A percentile compares a stretch with the other conserved stretches of the same genome.
Conservation (phyloP, 805 yeast species). For the Naumovozyma baii region DNA sequence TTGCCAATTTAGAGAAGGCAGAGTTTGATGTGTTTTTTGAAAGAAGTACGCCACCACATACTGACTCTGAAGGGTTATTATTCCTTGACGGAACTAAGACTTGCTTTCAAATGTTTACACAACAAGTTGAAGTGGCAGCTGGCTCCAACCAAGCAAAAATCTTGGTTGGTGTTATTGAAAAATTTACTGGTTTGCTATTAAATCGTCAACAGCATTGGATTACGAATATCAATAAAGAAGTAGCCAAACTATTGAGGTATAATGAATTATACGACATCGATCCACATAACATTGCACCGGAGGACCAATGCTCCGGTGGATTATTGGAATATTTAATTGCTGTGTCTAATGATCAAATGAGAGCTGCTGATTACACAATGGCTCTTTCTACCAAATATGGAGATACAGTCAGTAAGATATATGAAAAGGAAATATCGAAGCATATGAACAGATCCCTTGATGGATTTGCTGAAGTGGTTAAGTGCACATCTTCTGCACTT, state of each 20-base stretch:
- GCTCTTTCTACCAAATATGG: conserved; percentile 58
- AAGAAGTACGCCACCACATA: conserved; percentile 66
- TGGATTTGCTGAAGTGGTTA: conserved; percentile 68
- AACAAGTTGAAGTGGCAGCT: conserved; percentile 81
- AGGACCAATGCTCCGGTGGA: conserved; percentile 55
- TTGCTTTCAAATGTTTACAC: conserved; percentile 75
- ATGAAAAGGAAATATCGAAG: conserved; percentile 48
- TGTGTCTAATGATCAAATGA: conserved; percentile 73
- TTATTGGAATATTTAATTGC: conserved; percentile 73
- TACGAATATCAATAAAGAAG: conserved; percentile 44
- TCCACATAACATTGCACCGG: conserved; percentile 31
- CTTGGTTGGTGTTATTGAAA: conserved; percentile 65
- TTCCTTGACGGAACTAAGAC: conserved; percentile 72
- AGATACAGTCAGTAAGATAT: conserved; percentile 55
- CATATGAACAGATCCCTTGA: conserved; percentile 59
- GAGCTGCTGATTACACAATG: conserved; percentile 59
- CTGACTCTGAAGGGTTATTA: conserved; percentile 51
- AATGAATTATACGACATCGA: conserved; percentile 26
- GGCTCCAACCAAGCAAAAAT: conserved; percentile 76
- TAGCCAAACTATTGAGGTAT: conserved; percentile 30
- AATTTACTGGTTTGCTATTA: conserved; percentile 53
- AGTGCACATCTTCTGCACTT: conserved; percentile 47
- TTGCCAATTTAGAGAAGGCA: conserved; percentile 51
- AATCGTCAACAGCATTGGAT: conserved; percentile 58
- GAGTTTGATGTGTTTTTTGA: conserved; percentile 56